These are phyloP conservation scores for Malassezia yamatoensis DNA, from an alignment of 1,284 basidiomycete genomes.

Conservation along the genomic window DNA sequence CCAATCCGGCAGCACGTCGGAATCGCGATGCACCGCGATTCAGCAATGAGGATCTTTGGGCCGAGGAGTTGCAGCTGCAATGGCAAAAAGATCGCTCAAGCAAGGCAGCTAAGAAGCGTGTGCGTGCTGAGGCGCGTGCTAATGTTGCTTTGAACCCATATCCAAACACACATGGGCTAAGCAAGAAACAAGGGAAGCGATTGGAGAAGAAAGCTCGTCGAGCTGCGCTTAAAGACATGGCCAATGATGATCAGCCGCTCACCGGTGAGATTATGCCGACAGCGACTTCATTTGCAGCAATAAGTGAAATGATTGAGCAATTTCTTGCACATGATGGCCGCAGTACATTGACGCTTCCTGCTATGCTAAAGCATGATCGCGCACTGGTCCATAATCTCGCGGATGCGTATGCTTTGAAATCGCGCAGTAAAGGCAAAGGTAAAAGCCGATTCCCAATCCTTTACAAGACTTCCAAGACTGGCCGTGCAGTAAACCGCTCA, in stretches of 20 bases:
- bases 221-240: slow-evolving; percentile 22
- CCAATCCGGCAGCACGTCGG: background rate
- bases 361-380: slow-evolving; percentile 44
- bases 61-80: slow-evolving; percentile 59
- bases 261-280: slow-evolving; percentile 12
- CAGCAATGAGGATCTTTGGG: slow-evolving; percentile 51
- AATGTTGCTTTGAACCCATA: slow-evolving; percentile 53
- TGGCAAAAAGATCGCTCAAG: slow-evolving; percentile 26
- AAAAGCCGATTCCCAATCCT: slow-evolving; percentile 34
- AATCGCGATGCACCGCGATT: background rate
- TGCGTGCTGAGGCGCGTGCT: slow-evolving; percentile 48
- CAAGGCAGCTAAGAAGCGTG: slow-evolving; percentile 27
- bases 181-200: slow-evolving; percentile 26
- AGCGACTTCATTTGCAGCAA: slow-evolving; percentile 24
- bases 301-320: slow-evolving; percentile 32
- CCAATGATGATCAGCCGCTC: slow-evolving; percentile 11
- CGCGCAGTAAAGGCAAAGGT: slow-evolving; percentile 33
- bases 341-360: slow-evolving; percentile 37
- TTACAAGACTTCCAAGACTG: slow-evolving; percentile 37
- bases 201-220: slow-evolving; percentile 26
- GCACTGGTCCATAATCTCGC: slow-evolving; percentile 45
- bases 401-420: slow-evolving; percentile 33
- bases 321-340: slow-evolving; percentile 27
- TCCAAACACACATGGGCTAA: slow-evolving; percentile 36
- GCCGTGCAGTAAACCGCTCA: slow-evolving; percentile 21